Conservation (phyloP, 2,329 filamentous ascomycete genomes). For the Aspergillus sp. region DNA sequence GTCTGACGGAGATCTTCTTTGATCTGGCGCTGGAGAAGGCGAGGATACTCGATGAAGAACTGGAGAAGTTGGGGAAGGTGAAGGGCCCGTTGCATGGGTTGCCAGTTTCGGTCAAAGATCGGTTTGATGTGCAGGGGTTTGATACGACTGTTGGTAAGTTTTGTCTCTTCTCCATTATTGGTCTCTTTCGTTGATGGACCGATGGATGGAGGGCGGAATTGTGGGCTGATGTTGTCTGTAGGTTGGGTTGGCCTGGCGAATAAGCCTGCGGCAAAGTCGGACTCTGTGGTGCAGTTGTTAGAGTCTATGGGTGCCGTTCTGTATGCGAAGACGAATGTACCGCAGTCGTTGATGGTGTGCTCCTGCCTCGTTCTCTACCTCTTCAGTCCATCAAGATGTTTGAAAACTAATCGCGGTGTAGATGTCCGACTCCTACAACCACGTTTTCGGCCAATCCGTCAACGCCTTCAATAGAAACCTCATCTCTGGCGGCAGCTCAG, state of each 20-base stretch:
- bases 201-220: neutral
- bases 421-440: conserved; percentile 56
- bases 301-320: conserved; percentile 52
- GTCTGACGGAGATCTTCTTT: conserved; percentile 51
- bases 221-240: neutral
- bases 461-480: conserved; percentile 54
- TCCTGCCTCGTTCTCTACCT: neutral
- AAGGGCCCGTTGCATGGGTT: conserved; percentile 69
- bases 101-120: conserved; percentile 68
- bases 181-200: neutral
- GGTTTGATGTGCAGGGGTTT: conserved; percentile 57
- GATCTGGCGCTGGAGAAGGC: conserved; percentile 57
- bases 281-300: conserved; percentile 33
- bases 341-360: conserved; percentile 50
- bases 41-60: conserved; percentile 54
- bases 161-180: neutral
- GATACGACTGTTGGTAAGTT: conserved; percentile 34
- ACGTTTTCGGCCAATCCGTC: conserved; percentile 53
- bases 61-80: conserved; percentile 52
- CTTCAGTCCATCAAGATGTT: neutral
- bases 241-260: conserved; percentile 33
- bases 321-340: conserved; percentile 59
- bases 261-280: conserved; percentile 32
- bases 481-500: conserved; percentile 58
- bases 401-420: neutral